These are phyloP conservation scores for Naganishia vaughanmartiniae DNA, from an alignment of 768 basidiomycete genomes.

Conservation along the genomic window DNA sequence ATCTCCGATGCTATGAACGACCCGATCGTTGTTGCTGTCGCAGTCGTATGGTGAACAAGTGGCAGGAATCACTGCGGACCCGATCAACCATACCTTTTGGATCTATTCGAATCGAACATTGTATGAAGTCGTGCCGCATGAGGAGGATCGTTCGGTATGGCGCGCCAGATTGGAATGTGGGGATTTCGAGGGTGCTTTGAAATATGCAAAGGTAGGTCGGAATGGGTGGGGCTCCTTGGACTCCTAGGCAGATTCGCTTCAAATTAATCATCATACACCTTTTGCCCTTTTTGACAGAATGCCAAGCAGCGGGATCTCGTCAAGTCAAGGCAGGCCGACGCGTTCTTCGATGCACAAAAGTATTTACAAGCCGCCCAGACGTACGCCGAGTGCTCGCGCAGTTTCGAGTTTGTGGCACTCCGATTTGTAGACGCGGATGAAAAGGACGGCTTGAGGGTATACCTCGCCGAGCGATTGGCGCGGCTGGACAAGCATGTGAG, in stretches of 20 bases:
- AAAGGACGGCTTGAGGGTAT: constrained; percentile 83
- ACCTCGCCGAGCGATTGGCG: constrained; percentile 82
- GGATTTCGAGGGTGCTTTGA: constrained; percentile 72
- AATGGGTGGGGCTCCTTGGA: no score
- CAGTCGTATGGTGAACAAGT: constrained; percentile 62
- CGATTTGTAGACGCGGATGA: constrained; percentile 86
- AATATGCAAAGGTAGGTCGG: constrained; percentile 72
- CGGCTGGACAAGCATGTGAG: constrained; percentile 75
- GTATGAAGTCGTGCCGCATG: constrained; percentile 77
- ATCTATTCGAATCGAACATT: constrained; percentile 83
- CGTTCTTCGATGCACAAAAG: constrained; percentile 71
- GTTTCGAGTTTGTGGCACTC: constrained; percentile 89
- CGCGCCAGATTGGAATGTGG: constrained; percentile 76
- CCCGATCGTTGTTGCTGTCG: no score
- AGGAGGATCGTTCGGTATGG: constrained; percentile 95
- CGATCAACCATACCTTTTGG: constrained; percentile 88
- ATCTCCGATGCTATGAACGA: no score
- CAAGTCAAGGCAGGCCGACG: constrained; percentile 75
- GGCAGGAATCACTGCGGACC: constrained; percentile 75
- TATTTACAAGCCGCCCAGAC: constrained; percentile 90
- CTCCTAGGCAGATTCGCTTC: no score
- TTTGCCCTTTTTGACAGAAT: constrained; percentile 57
- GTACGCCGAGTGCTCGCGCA: constrained; percentile 73
- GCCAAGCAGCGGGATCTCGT: constrained; percentile 82
- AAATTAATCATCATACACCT: no score